These are phyloP conservation scores for Hyphochytrium catenoides DNA, from an alignment of 352 stramenopile genomes.

Conservation along the genomic window DNA sequence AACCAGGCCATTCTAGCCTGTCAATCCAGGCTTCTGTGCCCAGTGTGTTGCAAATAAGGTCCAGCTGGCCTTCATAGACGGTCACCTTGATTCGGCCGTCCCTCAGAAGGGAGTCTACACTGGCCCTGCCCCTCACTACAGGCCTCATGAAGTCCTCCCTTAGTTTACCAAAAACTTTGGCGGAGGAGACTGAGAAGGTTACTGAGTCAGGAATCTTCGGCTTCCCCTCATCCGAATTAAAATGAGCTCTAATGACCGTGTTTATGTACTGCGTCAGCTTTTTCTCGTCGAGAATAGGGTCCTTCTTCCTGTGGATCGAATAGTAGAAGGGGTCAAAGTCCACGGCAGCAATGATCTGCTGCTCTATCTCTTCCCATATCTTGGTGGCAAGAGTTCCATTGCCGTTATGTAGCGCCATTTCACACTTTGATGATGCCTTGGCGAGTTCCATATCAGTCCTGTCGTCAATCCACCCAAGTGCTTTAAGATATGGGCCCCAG, in stretches of 20 bases:
- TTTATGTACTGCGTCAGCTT: constrained; percentile 5
- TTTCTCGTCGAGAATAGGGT: not conserved
- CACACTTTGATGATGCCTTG: not conserved
- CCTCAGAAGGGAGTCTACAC: constrained; percentile 3
- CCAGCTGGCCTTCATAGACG: constrained; percentile 6
- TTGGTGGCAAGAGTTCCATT: constrained; percentile 3
- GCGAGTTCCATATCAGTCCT: not conserved
- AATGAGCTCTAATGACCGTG: constrained; percentile 1
- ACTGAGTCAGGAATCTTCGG: constrained; percentile 2
- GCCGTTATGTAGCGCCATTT: not conserved
- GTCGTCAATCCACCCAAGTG: not conserved
- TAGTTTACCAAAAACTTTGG: constrained; percentile 2
- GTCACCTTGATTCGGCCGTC: constrained; percentile 1
- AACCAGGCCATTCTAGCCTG: constrained; percentile 4
- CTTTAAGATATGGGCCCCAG: constrained; percentile 3
- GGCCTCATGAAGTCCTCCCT: constrained; percentile 5
- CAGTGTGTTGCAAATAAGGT: constrained; percentile 5
- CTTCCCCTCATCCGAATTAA: not conserved
- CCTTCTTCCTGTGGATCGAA: not conserved
- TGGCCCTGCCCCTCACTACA: not conserved
- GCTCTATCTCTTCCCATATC: constrained; percentile 5
- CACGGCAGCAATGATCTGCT: not conserved
- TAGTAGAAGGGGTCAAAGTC: constrained; percentile 4
- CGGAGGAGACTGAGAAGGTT: constrained; percentile 2
- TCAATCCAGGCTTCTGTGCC: constrained; percentile 6